Conservation (phyloP, 768 basidiomycete species). For the Baorangia bicolor region DNA sequence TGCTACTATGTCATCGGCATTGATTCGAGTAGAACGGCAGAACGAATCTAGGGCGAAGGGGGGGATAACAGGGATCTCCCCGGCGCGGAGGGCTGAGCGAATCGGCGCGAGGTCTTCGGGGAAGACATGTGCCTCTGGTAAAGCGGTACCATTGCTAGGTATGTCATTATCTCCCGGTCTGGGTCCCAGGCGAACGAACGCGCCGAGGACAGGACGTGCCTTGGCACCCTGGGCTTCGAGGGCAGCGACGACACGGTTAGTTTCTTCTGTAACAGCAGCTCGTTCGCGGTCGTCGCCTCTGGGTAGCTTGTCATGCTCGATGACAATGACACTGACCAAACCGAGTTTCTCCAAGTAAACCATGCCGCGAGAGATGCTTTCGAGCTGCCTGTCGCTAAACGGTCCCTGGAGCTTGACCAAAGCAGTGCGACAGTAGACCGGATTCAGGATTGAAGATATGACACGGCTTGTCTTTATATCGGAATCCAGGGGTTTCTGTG, state of each 20-base stretch:
- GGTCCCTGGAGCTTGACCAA: constrained; percentile 97
- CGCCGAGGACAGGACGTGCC: constrained; percentile 85
- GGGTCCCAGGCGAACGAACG: constrained; percentile 82
- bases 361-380: constrained; percentile 90
- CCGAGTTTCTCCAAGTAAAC: constrained; percentile 96
- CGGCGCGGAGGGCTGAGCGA: constrained; percentile 83
- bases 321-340: constrained; percentile 91
- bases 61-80: constrained; percentile 94
- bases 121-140: constrained; percentile 77
- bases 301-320: constrained; percentile 80
- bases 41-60: constrained; percentile 92
- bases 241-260: constrained; percentile 77
- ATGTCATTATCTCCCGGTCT: constrained; percentile 49
- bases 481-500: constrained; percentile 30
- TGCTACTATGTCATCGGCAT: constrained; percentile 84
- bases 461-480: constrained; percentile 48
- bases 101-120: constrained; percentile 81
- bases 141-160: constrained; percentile 32
- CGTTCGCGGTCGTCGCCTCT: constrained; percentile 73
- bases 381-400: constrained; percentile 88
- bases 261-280: constrained; percentile 66
- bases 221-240: constrained; percentile 84
- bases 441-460: constrained; percentile 78
- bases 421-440: constrained; percentile 81
- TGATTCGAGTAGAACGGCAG: constrained; percentile 81